These are phyloP conservation scores for Backusella liffmaniae DNA, from an alignment of 192 early-diverging fungal species.

Conservation along the genomic window DNA sequence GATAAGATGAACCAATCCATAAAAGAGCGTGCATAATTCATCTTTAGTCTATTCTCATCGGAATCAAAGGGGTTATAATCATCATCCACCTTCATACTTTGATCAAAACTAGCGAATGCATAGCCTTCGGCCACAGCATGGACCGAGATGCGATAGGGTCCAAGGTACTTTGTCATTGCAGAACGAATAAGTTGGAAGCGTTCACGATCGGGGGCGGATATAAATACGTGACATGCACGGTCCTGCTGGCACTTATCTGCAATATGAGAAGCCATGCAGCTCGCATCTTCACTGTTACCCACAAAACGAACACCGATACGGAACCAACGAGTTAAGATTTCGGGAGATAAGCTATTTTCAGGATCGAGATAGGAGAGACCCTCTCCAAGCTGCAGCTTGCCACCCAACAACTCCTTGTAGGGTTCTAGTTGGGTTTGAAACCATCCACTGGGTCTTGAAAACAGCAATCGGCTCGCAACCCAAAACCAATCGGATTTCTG, in stretches of 20 bases:
- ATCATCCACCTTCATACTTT: background rate
- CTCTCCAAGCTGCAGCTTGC: background rate
- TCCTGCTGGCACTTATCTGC: background rate
- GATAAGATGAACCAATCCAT: slow-evolving; percentile 39
- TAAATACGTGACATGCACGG: slow-evolving; percentile 21
- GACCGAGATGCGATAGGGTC: background rate
- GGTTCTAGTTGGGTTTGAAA: slow-evolving; percentile 17
- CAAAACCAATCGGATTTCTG: slow-evolving; percentile 32
- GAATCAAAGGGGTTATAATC: background rate
- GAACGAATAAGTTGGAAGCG: background rate
- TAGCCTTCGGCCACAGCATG: slow-evolving; percentile 18
- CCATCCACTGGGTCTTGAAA: slow-evolving; percentile 28
- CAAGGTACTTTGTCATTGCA: slow-evolving; percentile 2
- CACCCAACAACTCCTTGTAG: slow-evolving; percentile 21
- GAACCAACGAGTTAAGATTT: slow-evolving; percentile 11
- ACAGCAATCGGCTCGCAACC: slow-evolving; percentile 23
- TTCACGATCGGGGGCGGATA: background rate
- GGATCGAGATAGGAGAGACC: slow-evolving; percentile 21
- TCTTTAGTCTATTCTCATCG: slow-evolving; percentile 12
- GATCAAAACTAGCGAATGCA: background rate
- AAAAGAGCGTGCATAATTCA: slow-evolving; percentile 22
- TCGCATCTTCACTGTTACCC: background rate
- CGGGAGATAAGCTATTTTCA: background rate
- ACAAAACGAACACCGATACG: slow-evolving; percentile 16
- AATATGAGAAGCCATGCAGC: slow-evolving; percentile 4